Percentiles rank a stretch among this genome's conserved stretches.
Conservation (phyloP, 495 filamentous ascomycete genomes). For the Aspergillus cristatus region DNA sequence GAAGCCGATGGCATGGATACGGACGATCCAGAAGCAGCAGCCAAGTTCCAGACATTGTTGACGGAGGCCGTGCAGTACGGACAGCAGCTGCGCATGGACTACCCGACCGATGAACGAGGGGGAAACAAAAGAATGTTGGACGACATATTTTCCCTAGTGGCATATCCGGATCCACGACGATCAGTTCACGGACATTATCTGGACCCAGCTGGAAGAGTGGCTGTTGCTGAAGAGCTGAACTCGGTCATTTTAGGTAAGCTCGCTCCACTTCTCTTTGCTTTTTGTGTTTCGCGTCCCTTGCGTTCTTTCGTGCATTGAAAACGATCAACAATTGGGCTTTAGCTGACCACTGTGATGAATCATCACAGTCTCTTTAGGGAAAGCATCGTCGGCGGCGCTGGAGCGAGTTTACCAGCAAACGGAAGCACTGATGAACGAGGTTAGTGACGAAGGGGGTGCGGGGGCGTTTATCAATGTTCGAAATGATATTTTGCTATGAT, state of each 20-base stretch:
- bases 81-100: conserved; percentile 66
- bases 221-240: conserved; percentile 90
- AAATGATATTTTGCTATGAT: conserved; percentile 48
- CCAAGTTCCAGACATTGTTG: conserved; percentile 47
- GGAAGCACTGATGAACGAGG: conserved; percentile 70
- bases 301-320: not conserved
- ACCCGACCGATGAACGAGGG: conserved; percentile 53
- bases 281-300: no score
- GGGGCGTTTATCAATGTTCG: conserved; percentile 81
- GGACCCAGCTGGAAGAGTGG: conserved; percentile 62
- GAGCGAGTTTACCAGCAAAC: conserved; percentile 86
- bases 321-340: no score
- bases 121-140: conserved; percentile 66
- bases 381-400: conserved; percentile 77
- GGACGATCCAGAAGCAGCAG: conserved; percentile 28
- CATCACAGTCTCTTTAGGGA: conserved; percentile 82
- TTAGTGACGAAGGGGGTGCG: conserved; percentile 72
- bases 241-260: conserved; percentile 80
- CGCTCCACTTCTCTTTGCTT: conserved; percentile 3
- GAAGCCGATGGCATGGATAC: conserved; percentile 48
- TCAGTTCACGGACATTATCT: conserved; percentile 69
- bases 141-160: conserved; percentile 83
- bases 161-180: conserved; percentile 71
- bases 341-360: no score
- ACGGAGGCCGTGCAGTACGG: conserved; percentile 72